Evolutionary conservation across 257 asterid genomes (phyloP), one percentile per base, ranked within the genome.

Genomic region (Solanum rostratum): DNA sequence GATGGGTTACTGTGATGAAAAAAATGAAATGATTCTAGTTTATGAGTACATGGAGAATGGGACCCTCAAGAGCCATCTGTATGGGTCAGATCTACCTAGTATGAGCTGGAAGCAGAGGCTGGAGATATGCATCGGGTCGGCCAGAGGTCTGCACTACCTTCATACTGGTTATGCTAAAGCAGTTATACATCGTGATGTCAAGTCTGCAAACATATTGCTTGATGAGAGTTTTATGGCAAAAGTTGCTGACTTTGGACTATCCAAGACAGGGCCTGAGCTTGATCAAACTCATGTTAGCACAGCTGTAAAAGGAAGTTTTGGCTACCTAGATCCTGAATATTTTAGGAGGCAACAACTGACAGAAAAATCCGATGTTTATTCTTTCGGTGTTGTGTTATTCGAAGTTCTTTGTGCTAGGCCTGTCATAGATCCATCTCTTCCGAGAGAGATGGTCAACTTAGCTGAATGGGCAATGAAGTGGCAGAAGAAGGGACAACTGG

Each of bases 201-300:
- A 94, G 84, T 93, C 98, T 0, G 98, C 98, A 12, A 94, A 94
- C 88, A 94, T 94, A 82, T 83, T 94, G 81, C 95, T 94, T 1
- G 98, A 93, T n/a, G 98, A 93, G 91, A 94, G 92, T 82, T 83
- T 92, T 29, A 90, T 93, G 93, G 94, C 97, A 3, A 93, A 94
- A 82, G 98, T 94, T 55, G 96, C 97, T 16, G 98, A 94, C 85
- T 93, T 94, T 81, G 98, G 98, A 39, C 93, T 94, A 12, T 94
- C 98, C 1, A 94, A 94, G 84, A 88, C 93, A 0, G 98, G 97
- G 49, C 98, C 97, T 0, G 98, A 94, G 89, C 83, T 94, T 16
- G 98, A 94, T 78, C 96, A 94, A 87, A 94, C 98, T 20, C 98
- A 94, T 37, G 98, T 94, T 7, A 94, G 98, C 84, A 94, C 98